Percentiles rank a stretch among this genome's conserved stretches.
Conservation (phyloP, 331 rosid species). For the Malus hybrid region DNA sequence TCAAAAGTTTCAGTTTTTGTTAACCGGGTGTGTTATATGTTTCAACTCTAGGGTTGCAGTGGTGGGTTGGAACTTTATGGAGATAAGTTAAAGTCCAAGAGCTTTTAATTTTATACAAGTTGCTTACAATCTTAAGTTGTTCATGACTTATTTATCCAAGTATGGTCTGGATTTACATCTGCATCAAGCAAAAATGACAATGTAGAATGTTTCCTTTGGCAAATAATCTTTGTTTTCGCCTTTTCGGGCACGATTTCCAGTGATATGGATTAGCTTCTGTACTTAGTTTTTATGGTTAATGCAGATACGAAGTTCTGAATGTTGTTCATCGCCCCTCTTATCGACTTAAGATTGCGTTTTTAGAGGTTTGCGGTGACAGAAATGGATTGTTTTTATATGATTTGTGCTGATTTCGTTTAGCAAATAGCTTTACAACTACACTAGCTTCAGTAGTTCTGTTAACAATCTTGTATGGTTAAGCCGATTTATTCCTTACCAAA, state of each 20-base stretch:
- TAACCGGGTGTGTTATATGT: constrained; percentile 48
- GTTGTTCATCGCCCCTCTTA: constrained; percentile 67
- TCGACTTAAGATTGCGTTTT: constrained; percentile 77
- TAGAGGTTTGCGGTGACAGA: constrained; percentile 46
- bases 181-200: background rate
- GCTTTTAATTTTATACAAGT: background rate
- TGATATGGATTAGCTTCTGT: background rate
- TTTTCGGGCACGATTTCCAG: background rate
- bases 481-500: background rate
- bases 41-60: too few relatives aligned
- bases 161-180: background rate
- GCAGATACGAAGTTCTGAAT: constrained; percentile 68
- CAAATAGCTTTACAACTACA: background rate
- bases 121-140: background rate
- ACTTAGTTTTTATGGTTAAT: constrained; percentile 13
- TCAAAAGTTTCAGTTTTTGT: constrained; percentile 45
- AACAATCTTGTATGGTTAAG: background rate
- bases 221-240: background rate
- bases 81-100: too few relatives aligned
- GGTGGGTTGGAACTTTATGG: too few relatives aligned
- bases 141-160: background rate
- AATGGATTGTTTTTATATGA: background rate
- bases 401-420: background rate
- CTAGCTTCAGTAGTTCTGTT: background rate
- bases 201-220: background rate